phyloP scores from a whole-genome alignment of 108 stramenopile species.

The Cyclotella choctawhatcheeana region DNA sequence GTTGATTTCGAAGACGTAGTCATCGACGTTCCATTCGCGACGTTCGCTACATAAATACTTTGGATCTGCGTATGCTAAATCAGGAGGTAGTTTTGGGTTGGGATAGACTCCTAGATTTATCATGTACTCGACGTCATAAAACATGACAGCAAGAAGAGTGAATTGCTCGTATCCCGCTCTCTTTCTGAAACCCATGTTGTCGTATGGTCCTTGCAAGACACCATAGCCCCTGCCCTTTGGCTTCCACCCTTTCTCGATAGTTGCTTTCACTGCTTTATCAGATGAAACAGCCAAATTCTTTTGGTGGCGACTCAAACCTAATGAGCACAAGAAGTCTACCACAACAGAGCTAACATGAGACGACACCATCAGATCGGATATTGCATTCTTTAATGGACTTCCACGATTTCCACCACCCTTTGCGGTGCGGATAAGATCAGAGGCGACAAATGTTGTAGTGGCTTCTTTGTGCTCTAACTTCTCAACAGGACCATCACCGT shows the following conservation, averaged over 20 bases:
- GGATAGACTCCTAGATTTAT: neutral
- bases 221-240: neutral
- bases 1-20: neutral
- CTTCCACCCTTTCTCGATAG: neutral
- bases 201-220: neutral
- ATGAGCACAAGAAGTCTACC: neutral
- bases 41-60: neutral
- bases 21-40: neutral
- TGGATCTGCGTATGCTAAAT: neutral
- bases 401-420: neutral
- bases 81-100: neutral
- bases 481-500: no score
- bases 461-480: neutral
- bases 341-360: neutral
- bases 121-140: neutral
- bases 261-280: constrained; percentile 3
- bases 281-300: neutral
- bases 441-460: neutral
- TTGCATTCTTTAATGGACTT: neutral
- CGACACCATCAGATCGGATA: neutral
- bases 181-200: neutral
- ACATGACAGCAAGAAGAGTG: neutral
- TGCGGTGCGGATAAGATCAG: neutral
- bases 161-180: neutral
- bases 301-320: neutral